These are phyloP conservation scores for Pezicula rhizophila DNA, from an alignment of 2,329 filamentous ascomycete genomes.

Conservation along the genomic window DNA sequence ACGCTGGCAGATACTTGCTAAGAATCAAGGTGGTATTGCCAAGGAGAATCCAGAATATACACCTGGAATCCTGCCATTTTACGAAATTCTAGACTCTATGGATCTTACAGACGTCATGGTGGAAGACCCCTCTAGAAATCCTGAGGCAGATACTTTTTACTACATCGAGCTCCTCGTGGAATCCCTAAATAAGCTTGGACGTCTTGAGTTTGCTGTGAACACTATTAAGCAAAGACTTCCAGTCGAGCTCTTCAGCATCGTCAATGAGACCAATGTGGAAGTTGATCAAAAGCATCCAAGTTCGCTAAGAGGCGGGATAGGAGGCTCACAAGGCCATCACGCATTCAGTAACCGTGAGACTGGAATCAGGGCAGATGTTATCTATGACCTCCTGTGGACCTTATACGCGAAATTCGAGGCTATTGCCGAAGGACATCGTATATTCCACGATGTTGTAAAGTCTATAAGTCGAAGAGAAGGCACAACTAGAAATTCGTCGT, in stretches of 20 bases:
- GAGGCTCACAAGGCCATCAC: conserved; percentile 49
- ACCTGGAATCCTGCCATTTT: conserved; percentile 45
- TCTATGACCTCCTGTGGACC: conserved; percentile 87
- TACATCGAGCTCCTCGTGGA: conserved; percentile 87
- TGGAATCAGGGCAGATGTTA: conserved; percentile 73
- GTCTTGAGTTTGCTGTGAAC: conserved; percentile 80
- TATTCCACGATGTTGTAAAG: conserved; percentile 86
- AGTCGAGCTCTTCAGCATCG: conserved; percentile 87
- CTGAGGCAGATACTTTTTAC: conserved; percentile 90
- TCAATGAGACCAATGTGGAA: conserved; percentile 91
- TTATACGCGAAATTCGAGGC: conserved; percentile 96
- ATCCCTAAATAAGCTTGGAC: conserved; percentile 80
- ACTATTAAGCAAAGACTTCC: conserved; percentile 88
- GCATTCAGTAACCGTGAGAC: conserved; percentile 65
- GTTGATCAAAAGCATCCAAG: conserved; percentile 90
- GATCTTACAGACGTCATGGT: conserved; percentile 57
- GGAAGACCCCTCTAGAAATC: conserved; percentile 88
- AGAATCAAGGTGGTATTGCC: conserved; percentile 48
- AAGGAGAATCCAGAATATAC: conserved; percentile 38
- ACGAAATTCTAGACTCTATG: conserved; percentile 52
- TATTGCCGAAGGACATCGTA: conserved; percentile 89
- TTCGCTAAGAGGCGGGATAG: conserved; percentile 51
- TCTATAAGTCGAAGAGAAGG: conserved; percentile 81
- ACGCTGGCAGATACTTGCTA: conserved; percentile 80
- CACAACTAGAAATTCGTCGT: conserved; percentile 49